A percentile compares a stretch with the other conserved stretches of the same genome.
These are phyloP conservation scores for Zygoascus bituminiphila DNA, from an alignment of 805 yeast genomes.

Conservation along the genomic window DNA sequence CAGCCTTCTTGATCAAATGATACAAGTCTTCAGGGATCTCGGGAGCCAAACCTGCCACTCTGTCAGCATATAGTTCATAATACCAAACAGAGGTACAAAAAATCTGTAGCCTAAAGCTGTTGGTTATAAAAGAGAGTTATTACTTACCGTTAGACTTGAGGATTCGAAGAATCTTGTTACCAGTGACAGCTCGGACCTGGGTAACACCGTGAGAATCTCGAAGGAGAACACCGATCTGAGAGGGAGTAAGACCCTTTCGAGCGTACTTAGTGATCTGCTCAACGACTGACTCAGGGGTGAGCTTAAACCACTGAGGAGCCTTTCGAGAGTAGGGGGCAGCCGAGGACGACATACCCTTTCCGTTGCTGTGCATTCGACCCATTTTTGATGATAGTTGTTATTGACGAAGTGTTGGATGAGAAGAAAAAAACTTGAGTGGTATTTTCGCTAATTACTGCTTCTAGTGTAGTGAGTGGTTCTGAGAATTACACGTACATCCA, in stretches of 20 bases:
- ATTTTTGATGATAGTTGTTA: slow-evolving; percentile 48
- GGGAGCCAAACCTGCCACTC: slow-evolving; percentile 70
- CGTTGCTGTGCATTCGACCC: slow-evolving; percentile 99
- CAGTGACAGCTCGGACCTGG: slow-evolving; percentile 94
- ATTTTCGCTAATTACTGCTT: neutral
- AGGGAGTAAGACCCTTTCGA: slow-evolving; percentile 99
- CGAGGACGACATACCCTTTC: slow-evolving; percentile 99
- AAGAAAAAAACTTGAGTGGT: neutral
- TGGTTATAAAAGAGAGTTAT: neutral
- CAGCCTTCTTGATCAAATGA: slow-evolving; percentile 99
- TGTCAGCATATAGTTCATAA: slow-evolving; percentile 22
- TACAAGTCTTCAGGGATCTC: slow-evolving; percentile 99
- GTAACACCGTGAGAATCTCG: slow-evolving; percentile 99
- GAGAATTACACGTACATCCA: slow-evolving; percentile 2
- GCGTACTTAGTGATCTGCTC: slow-evolving; percentile 99
- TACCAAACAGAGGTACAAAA: slow-evolving; percentile 28
- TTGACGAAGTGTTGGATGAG: neutral
- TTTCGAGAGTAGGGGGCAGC: slow-evolving; percentile 99
- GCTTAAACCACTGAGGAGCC: slow-evolving; percentile 99
- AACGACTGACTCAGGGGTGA: slow-evolving; percentile 87
- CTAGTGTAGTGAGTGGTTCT: neutral
- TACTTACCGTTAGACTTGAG: slow-evolving; percentile 88
- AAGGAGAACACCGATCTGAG: slow-evolving; percentile 98
- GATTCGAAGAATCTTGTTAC: slow-evolving; percentile 98
- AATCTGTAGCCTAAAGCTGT: neutral